These are phyloP conservation scores for Leucosporidium creatinivorum DNA, from an alignment of 768 basidiomycete species.

Conservation along the genomic window DNA sequence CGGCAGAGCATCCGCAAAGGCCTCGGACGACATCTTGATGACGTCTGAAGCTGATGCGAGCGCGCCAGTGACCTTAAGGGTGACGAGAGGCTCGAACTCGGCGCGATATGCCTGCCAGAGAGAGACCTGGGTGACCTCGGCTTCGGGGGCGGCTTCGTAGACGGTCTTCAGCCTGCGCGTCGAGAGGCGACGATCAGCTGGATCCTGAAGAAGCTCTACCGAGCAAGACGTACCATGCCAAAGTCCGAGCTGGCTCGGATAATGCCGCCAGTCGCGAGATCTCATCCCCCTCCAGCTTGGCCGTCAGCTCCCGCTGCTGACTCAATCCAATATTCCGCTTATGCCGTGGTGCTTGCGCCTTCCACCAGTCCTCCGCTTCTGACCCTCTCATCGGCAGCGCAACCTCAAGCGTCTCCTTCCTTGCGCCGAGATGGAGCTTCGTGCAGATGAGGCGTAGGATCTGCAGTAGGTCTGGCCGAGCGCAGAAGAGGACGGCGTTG, in stretches of 20 bases:
- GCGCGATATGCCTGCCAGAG: slow-evolving; percentile 93
- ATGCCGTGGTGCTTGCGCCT: slow-evolving; percentile 2
- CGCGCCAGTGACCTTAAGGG: slow-evolving; percentile 31
- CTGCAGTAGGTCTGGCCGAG: slow-evolving; percentile 23
- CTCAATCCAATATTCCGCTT: slow-evolving; percentile 1
- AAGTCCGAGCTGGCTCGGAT: slow-evolving; percentile 7
- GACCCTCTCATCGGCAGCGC: slow-evolving; percentile 4
- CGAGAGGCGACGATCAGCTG: neutral
- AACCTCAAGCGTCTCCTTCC: slow-evolving; percentile 22
- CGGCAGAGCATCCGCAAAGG: slow-evolving; percentile 78
- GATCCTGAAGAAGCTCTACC: neutral
- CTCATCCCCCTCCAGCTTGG: slow-evolving; percentile 5
- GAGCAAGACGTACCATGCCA: slow-evolving; percentile 38
- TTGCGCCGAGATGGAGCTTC: slow-evolving; percentile 23
- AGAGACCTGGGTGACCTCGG: slow-evolving; percentile 84
- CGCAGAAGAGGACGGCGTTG: slow-evolving; percentile 27
- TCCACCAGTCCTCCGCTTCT: slow-evolving; percentile 50
- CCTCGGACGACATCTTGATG: slow-evolving; percentile 80
- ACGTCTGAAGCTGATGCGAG: slow-evolving; percentile 81
- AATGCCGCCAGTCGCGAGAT: slow-evolving; percentile 4
- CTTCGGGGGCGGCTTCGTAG: slow-evolving; percentile 66
- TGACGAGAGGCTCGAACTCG: slow-evolving; percentile 58
- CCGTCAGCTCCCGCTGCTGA: neutral
- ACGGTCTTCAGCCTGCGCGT: slow-evolving; percentile 75
- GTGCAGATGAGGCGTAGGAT: slow-evolving; percentile 25